Conservation (phyloP, 352 stramenopile species). For the Globisporangium uncinulatum region DNA sequence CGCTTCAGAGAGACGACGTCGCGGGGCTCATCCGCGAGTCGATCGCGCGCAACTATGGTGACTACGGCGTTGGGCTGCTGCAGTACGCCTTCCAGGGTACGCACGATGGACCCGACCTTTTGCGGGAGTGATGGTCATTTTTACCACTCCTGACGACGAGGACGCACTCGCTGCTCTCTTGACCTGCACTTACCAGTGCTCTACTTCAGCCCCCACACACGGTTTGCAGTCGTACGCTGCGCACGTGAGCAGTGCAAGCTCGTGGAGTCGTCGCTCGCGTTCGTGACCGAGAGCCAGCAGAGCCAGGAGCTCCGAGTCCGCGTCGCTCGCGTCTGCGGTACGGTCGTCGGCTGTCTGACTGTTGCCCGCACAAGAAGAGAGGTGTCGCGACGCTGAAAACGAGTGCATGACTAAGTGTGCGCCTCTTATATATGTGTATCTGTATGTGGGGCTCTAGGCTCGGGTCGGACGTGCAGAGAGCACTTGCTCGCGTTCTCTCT, state of each 20-base stretch:
- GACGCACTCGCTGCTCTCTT: background rate
- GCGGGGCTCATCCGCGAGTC: conserved; percentile 49
- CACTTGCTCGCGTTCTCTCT: conserved; percentile 46
- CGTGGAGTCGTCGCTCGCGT: conserved; percentile 68
- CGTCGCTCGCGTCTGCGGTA: conserved; percentile 65
- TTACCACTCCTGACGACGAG: background rate
- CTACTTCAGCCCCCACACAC: conserved; percentile 55
- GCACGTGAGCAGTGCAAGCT: conserved; percentile 65
- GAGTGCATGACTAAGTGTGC: background rate
- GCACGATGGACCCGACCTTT: no score
- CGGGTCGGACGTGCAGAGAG: conserved; percentile 42
- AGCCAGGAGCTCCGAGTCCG: conserved; percentile 56
- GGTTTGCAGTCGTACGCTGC: conserved; percentile 51
- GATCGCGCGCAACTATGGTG: conserved; percentile 59
- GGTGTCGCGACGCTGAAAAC: background rate
- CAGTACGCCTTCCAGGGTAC: conserved; percentile 80
- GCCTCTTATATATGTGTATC: background rate
- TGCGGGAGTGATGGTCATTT: no score
- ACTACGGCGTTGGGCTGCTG: conserved; percentile 55
- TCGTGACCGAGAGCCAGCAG: conserved; percentile 49
- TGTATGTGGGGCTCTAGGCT: conserved; percentile 23
- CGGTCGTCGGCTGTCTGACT: conserved; percentile 2
- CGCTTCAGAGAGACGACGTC: conserved; percentile 59
- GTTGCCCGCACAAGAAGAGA: no score
- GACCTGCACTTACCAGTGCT: conserved; percentile 31